Conservation (phyloP, 2,329 filamentous ascomycete species). For the Fusarium abutilonis region DNA sequence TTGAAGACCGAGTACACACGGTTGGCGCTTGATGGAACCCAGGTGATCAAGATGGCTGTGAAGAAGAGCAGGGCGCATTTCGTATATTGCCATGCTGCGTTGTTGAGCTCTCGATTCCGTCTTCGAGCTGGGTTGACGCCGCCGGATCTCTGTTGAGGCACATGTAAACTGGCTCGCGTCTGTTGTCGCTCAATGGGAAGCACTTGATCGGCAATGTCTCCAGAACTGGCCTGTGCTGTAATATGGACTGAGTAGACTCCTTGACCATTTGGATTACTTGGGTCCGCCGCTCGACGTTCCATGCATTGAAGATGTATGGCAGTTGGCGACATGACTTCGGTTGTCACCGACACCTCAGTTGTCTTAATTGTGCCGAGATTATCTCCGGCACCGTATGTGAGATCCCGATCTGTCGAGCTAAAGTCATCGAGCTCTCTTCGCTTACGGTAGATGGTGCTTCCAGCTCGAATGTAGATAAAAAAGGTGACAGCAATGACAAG, state of each 20-base stretch:
- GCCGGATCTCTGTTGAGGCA: constrained; percentile 32
- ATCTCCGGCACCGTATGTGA: constrained; percentile 53
- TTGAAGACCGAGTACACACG: constrained; percentile 76
- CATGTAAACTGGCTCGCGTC: constrained; percentile 16
- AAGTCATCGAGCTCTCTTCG: constrained; percentile 69
- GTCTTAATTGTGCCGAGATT: constrained; percentile 63
- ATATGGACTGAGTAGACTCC: constrained; percentile 63
- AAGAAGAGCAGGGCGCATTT: constrained; percentile 79
- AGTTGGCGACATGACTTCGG: constrained; percentile 51
- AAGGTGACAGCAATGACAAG: constrained; percentile 69
- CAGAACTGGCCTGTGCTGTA: constrained; percentile 49
- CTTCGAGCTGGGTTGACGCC: constrained; percentile 47
- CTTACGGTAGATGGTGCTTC: constrained; percentile 73
- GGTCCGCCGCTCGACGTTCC: constrained; percentile 28
- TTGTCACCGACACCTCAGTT: constrained; percentile 72
- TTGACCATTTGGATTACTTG: constrained; percentile 23
- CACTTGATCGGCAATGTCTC: constrained; percentile 39
- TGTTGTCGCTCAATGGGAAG: constrained; percentile 43
- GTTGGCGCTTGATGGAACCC: constrained; percentile 82
- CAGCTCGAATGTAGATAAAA: constrained; percentile 73
- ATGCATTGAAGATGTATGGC: constrained; percentile 43
- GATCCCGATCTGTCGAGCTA: constrained; percentile 57
- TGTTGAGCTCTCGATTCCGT: constrained; percentile 64
- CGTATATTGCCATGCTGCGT: constrained; percentile 74
- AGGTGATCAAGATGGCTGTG: constrained; percentile 74